These are phyloP conservation scores for Kingdonia uniflora DNA, from an alignment of 164 flowering plant species.

Conservation along the genomic window DNA sequence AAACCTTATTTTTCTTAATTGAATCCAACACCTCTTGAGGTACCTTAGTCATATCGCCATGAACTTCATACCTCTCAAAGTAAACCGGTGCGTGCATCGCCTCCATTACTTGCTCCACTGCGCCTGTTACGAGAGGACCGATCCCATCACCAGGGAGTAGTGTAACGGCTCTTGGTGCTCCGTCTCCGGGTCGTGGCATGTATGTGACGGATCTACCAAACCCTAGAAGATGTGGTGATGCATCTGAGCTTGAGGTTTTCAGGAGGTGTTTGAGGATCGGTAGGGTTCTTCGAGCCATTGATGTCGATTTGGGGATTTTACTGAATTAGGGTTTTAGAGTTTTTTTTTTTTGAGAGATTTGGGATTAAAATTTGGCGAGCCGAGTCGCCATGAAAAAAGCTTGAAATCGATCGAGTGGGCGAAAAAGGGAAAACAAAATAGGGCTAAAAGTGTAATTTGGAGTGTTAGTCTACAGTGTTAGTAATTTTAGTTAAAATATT, in stretches of 20 bases:
- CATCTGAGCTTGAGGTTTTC: conserved; percentile 1
- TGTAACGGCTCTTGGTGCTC: conserved; percentile 66
- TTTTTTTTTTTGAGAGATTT: not conserved
- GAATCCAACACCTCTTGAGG: conserved; percentile 58
- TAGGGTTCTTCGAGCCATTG: conserved; percentile 32
- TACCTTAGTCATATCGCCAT: conserved; percentile 50
- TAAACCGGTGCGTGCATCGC: conserved; percentile 89
- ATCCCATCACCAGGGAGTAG: conserved; percentile 82
- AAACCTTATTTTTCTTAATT: conserved; percentile 68
- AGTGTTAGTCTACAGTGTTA: too few relatives aligned
- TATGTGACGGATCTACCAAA: conserved; percentile 53
- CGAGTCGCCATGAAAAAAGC: too few relatives aligned
- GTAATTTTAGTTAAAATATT: too few relatives aligned
- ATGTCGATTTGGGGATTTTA: not conserved
- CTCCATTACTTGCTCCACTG: conserved; percentile 84
- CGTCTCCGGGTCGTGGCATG: conserved; percentile 93
- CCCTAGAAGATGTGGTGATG: conserved; percentile 2
- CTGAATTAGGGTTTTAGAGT: conserved; percentile 4
- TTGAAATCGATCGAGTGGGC: too few relatives aligned
- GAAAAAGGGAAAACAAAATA: too few relatives aligned
- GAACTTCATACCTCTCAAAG: conserved; percentile 67
- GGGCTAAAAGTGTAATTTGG: too few relatives aligned
- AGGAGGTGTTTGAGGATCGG: conserved; percentile 20
- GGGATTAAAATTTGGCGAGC: too few relatives aligned
- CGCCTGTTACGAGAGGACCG: conserved; percentile 71